Evolutionary conservation across 208 protist species (phyloP), one percentile per base, ranked within the genome.

Genomic region (Leishmania major): DNA sequence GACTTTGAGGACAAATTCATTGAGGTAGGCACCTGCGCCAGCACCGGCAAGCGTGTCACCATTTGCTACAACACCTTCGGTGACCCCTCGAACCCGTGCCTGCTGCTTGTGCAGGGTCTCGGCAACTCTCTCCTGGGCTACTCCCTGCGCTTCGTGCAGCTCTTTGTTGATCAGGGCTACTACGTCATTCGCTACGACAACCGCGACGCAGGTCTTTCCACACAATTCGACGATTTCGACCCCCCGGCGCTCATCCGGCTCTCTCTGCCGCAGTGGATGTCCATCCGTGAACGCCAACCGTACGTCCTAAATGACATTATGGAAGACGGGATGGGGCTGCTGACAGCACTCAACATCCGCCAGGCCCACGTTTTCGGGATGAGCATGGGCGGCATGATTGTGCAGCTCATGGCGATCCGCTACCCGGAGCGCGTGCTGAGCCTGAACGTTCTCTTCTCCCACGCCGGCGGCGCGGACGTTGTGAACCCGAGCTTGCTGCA

Each of bases 371-470:
- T 96, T n/a, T 82, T 96, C 49, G 94, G 92, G 28, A 60, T 85
- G 59, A 93, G 88, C 60, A 96, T 97, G 90, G 94, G 94, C 40
- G 94, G 92, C 45, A 95, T 96, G 92, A 93, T 97, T 78, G 91
- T 84, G 60, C 94, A 97, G 82, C 80, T 88, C 51, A 88, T 96
- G 78, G 88, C 88, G 7, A 93, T 95, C 75, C 74, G 84, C 67
- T 83, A 90, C 66, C 89, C 90, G 2, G 82, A 89, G 43, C 88
- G 88, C 72, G 90, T 95, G 47, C 84, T 85, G 31, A 92, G 86
- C 71, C 84, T 97, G 10, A 93, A 75, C 60, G 84, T 94, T 49
- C 80, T 92, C 78, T 91, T 87, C 67, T 93, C 94, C 28, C 80
- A 94, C 72, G 81, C 76, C 0, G 91, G 93, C 47, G 87, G 86